Percentiles rank a stretch among this genome's conserved stretches.
Conservation (phyloP, 768 basidiomycete genomes). For the Bullera alba region DNA sequence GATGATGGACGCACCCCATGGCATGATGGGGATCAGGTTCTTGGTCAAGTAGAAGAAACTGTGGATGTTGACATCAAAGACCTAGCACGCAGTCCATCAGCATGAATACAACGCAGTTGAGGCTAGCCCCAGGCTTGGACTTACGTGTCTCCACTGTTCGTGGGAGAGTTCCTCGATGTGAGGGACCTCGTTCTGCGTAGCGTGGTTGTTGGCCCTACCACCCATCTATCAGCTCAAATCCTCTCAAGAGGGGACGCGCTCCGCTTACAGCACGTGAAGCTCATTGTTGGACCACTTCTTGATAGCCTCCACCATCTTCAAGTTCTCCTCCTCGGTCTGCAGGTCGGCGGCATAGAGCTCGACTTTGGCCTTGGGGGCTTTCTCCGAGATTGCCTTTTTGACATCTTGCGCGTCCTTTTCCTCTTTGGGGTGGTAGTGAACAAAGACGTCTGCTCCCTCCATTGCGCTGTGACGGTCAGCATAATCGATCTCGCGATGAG, state of each 20-base stretch:
- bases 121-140: no score
- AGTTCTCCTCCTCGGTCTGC: constrained; percentile 47
- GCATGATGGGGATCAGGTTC: constrained; percentile 51
- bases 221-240: constrained; percentile 1
- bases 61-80: constrained; percentile 34
- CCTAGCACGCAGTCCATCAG: neutral
- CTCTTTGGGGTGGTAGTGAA: constrained; percentile 41
- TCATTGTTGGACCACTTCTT: constrained; percentile 43
- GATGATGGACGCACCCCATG: constrained; percentile 49
- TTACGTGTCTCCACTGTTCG: constrained; percentile 51
- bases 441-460: constrained; percentile 38
- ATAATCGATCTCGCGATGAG: neutral
- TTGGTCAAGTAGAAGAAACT: constrained; percentile 52
- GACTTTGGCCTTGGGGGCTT: constrained; percentile 48
- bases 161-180: constrained; percentile 46
- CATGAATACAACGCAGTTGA: constrained; percentile 22
- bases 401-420: constrained; percentile 49
- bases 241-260: neutral
- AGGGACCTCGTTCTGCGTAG: constrained; percentile 49
- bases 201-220: constrained; percentile 51
- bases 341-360: constrained; percentile 48
- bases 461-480: constrained; percentile 25
- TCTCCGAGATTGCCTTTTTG: constrained; percentile 47
- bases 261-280: constrained; percentile 49
- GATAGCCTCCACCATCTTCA: constrained; percentile 48